Base-by-base conservation (phyloP, 495 filamentous ascomycete species). In the Beverwykella pulmonaria region DNA sequence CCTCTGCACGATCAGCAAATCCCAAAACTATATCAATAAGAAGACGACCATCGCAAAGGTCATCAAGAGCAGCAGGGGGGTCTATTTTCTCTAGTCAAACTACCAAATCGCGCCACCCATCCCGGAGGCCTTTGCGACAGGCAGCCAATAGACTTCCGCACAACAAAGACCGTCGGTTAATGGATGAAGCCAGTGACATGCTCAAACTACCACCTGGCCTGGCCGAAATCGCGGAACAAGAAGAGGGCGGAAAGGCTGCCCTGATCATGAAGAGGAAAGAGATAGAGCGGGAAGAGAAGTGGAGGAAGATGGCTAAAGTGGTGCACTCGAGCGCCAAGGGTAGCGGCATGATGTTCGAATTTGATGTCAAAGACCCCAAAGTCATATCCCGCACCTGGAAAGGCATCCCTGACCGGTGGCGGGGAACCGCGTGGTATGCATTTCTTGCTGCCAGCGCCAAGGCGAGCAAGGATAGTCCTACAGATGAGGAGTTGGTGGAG, bases 391-490 rank as follows among this genome's bases (percentile, higher is more conserved):
- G 94, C 29, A 92, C 91, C 1, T 99, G 94, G 94, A 99, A 99
- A 78, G 94, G 94, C 34, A 96, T 99, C 63, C 94, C 94, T 1
- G 94, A 99, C 77, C 87, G 92, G 65, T 99, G 94, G 94, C 87
- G 94, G 23, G 83, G 90, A 27, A 90, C 91, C 5, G 94, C 95
- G 12, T 99, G 94, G 94, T 91, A 92, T 75, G 89, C 93, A 6
- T 99, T 99, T 76, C 82, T 99, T 6, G 84, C 87, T n/a, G 76
- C 89, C 10, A 93, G 90, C 73, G 91, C 92, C n/a, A 88, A 84
- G 74, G 82, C 79, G 53, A 82, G 83, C 59, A 80, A 78, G 59
- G 81, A 81, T 68, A 82, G 81, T 36, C 82, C 85, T 2, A 80
- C 84, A 0, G 91, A 96, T 54, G 84, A 88, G 29, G 81, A 92